Evolutionary conservation across 2,329 filamentous ascomycete genomes (phyloP), one percentile per base, ranked within the genome.

Genomic region (Pseudogymnoascus sp.): DNA sequence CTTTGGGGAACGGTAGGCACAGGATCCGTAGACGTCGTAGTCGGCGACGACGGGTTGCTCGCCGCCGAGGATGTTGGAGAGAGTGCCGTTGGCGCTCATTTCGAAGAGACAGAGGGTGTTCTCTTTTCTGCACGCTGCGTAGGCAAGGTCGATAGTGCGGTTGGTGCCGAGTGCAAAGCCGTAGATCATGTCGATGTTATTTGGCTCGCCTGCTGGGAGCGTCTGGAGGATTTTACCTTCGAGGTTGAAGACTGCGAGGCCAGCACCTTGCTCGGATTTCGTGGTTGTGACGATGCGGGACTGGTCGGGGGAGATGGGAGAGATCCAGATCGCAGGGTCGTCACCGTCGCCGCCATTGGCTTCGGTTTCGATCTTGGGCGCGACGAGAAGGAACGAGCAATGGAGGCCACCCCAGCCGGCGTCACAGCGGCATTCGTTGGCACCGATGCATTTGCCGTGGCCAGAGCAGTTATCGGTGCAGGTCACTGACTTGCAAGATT

Each of bases 181-280:
- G 60, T 81, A 82, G 41, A 83, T 80, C 26, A 82, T 73, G 59
- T 83, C 80, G 0, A 82, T 79, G 37, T 83, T 82, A 63, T 82
- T 81, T 0, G 81, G 81, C 60, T 82, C 73, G 1, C 73, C 74
- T 0, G 79, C 79, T 0, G 68, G 62, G 5, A 80, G 70, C 3
- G 74, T 73, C 65, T 81, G 79, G 0, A 82, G 62, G 2, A 78
- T 69, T 26, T 77, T 79, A 0, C 81, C 80, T 7, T 71, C 69
- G 1, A 82, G 68, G 60, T 82, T 77, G 35, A 79, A 82, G 0
- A 82, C 77, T 0, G 72, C 75, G 4, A 83, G 73, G 0, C 81
- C 80, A 5, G 79, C 75, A 0, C 79, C 79, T 1, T 73, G 67
- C 4, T 76, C 73, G 1, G 78, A 81, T 65, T 82, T 82, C 10